Conservation (phyloP, 1,139 yeast genomes). For the Zygosaccharomyces pseudobailii region DNA sequence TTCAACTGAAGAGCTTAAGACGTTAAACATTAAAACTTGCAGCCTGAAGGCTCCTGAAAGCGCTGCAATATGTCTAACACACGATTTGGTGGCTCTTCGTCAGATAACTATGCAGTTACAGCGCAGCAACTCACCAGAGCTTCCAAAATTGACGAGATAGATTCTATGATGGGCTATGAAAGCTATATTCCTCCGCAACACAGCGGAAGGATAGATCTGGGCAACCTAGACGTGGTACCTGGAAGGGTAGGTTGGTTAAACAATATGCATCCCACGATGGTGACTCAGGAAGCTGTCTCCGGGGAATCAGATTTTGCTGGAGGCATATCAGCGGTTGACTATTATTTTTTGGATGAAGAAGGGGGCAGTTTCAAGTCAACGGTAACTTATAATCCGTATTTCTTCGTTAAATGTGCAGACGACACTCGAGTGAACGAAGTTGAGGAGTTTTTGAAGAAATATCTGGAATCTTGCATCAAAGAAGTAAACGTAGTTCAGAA, state of each 20-base stretch:
- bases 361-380: slow-evolving; percentile 95
- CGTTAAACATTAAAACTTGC: too few relatives aligned
- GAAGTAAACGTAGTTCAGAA: slow-evolving; percentile 51
- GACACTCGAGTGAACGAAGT: slow-evolving; percentile 60
- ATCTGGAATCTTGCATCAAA: slow-evolving; percentile 61
- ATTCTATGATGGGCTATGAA: slow-evolving; percentile 79
- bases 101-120: slow-evolving; percentile 25
- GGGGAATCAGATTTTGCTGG: slow-evolving; percentile 47
- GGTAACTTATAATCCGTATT: slow-evolving; percentile 80
- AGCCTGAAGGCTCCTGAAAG: too few relatives aligned
- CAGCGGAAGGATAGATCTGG: slow-evolving; percentile 18
- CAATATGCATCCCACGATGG: slow-evolving; percentile 67
- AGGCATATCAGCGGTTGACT: slow-evolving; percentile 86
- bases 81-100: slow-evolving; percentile 10
- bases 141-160: slow-evolving; percentile 55
- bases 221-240: slow-evolving; percentile 57
- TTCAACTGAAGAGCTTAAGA: neutral
- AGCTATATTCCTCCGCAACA: slow-evolving; percentile 39
- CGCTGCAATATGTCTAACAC: neutral
- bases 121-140: slow-evolving; percentile 33
- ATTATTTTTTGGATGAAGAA: slow-evolving; percentile 93
- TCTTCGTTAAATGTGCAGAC: slow-evolving; percentile 61
- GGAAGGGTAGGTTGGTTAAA: slow-evolving; percentile 79
- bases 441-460: slow-evolving; percentile 74
- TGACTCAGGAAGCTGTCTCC: slow-evolving; percentile 28